Conservation (phyloP, 176 grass and related monocot genomes). For the Triticum timopheevii region DNA sequence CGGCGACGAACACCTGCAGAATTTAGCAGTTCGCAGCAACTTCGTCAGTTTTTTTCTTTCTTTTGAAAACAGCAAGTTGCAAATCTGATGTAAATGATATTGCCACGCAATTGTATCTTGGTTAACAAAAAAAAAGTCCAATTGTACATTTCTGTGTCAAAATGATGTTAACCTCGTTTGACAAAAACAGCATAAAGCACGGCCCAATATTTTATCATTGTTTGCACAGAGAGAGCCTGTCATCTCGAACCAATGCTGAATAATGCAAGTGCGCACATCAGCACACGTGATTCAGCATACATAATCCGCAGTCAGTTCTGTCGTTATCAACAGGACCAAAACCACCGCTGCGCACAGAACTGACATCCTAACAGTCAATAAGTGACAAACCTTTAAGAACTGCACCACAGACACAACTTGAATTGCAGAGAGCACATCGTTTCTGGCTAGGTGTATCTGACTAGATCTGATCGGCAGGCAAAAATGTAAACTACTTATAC, state of each 20-base stretch:
- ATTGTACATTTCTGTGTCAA: neutral
- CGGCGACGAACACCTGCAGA: conserved; percentile 83
- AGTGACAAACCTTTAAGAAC: conserved; percentile 21
- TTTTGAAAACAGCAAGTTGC: neutral
- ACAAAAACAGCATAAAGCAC: neutral
- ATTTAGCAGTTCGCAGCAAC: conserved; percentile 3
- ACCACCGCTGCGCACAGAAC: conserved; percentile 14
- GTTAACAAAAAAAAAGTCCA: no score
- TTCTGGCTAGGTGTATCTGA: conserved; percentile 10
- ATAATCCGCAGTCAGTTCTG: conserved; percentile 22
- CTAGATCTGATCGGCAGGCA: conserved; percentile 31
- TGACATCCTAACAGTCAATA: conserved; percentile 39
- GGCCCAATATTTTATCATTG: neutral
- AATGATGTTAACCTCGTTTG: neutral
- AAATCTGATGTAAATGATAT: neutral
- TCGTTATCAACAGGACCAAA: conserved; percentile 28
- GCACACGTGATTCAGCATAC: neutral
- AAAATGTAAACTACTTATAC: neutral
- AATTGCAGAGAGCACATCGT: conserved; percentile 26
- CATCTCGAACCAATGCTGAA: neutral
- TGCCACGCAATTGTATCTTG: no score
- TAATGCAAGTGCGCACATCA: conserved; percentile 7
- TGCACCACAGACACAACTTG: conserved; percentile 1
- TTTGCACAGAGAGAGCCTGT: neutral
- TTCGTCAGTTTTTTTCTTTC: neutral